phyloP scores from a whole-genome alignment of 1,284 basidiomycete species.

The Leccinum insigne region DNA sequence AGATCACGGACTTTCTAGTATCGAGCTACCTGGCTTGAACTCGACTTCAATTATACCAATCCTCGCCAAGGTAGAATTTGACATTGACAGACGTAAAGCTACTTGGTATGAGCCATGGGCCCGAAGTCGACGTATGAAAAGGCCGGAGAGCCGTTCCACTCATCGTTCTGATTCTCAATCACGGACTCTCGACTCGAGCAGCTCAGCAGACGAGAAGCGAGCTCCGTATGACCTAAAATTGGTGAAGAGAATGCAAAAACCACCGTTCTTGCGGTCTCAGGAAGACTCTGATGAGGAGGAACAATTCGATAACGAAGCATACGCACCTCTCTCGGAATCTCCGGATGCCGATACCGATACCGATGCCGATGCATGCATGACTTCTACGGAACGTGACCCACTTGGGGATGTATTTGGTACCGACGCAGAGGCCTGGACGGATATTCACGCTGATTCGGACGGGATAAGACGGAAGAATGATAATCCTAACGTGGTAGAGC shows the following conservation, averaged over 20 bases:
- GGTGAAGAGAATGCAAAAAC: conserved; percentile 48
- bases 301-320: conserved; percentile 25
- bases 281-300: conserved; percentile 29
- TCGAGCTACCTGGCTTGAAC: conserved; percentile 65
- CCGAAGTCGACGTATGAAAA: conserved; percentile 58
- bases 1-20: conserved; percentile 43
- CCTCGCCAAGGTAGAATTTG: conserved; percentile 87
- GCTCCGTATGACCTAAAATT: conserved; percentile 51
- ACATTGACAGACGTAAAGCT: conserved; percentile 73
- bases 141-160: conserved; percentile 43
- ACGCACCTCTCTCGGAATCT: conserved; percentile 38
- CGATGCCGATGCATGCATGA: conserved; percentile 4
- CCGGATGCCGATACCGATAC: conserved; percentile 15
- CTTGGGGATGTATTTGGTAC: conserved; percentile 53
- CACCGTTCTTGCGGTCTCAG: conserved; percentile 29
- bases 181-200: conserved; percentile 21
- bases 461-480: conserved; percentile 26
- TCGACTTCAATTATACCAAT: conserved; percentile 72
- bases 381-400: conserved; percentile 40
- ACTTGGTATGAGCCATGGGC: conserved; percentile 84
- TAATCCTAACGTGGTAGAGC: conserved; percentile 47
- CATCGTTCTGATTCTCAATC: conserved; percentile 30
- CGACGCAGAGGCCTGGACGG: conserved; percentile 62
- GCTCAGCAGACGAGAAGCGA: conserved; percentile 31
- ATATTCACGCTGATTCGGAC: conserved; percentile 42